A percentile compares a stretch with the other conserved stretches of the same genome.
Evolutionary conservation across 495 filamentous ascomycete genomes (phyloP).

Genomic region (Talaromyces stipitatus): DNA sequence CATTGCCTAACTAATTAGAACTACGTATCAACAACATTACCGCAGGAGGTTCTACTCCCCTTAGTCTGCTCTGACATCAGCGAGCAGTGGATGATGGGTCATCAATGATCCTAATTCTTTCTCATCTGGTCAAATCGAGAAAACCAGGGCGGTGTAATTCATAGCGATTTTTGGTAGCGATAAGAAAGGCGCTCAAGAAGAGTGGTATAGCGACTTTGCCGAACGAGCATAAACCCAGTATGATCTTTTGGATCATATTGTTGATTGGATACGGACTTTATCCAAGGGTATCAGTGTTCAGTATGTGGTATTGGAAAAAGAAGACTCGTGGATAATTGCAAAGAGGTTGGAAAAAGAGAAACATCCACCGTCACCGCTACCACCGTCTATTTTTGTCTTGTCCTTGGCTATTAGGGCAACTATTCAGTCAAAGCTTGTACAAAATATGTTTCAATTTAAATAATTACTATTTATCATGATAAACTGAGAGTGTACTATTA

Average conservation of each 20-base stretch:
- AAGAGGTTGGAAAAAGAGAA: constrained; percentile 10
- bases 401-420: constrained; percentile 11
- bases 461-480: too few species aligned
- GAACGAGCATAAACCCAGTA: constrained; percentile 10
- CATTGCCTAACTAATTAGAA: neutral
- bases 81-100: neutral
- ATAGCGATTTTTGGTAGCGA: neutral
- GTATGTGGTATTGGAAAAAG: constrained; percentile 8
- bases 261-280: constrained; percentile 10
- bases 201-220: constrained; percentile 5
- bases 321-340: constrained; percentile 11
- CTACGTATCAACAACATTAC: neutral
- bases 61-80: too few species aligned
- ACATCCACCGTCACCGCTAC: constrained; percentile 1
- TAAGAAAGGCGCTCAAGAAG: constrained; percentile 1
- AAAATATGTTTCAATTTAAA: too few species aligned
- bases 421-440: too few species aligned
- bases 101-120: neutral
- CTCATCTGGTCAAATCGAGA: neutral
- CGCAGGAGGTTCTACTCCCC: too few species aligned
- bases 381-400: constrained; percentile 12
- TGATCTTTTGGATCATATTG: constrained; percentile 6
- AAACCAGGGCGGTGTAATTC: neutral
- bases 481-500: too few species aligned
- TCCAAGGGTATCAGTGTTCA: constrained; percentile 2